phyloP scores from a whole-genome alignment of 306 rosid genomes.

The Hippophae rhamnoides region DNA sequence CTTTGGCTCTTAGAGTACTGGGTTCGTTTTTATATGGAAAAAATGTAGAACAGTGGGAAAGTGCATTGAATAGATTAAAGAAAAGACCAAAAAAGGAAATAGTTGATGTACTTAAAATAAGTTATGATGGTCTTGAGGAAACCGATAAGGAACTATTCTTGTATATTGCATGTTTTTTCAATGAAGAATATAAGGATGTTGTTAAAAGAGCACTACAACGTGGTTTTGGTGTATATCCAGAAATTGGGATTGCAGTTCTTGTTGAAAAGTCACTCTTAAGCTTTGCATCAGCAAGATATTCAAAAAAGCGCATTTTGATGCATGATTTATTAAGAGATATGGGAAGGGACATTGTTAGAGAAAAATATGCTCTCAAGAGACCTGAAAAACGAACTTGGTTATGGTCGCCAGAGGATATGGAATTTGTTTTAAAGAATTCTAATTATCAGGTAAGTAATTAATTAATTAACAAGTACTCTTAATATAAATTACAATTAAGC shows the following conservation, averaged over 20 bases:
- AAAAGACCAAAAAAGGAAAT: too few species aligned
- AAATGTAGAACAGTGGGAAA: too few species aligned
- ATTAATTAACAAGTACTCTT: background rate
- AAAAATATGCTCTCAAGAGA: conserved; percentile 24
- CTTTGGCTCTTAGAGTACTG: too few species aligned
- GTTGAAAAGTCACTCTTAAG: conserved; percentile 28
- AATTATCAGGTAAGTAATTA: background rate
- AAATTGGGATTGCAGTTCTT: conserved; percentile 14
- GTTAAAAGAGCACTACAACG: too few species aligned
- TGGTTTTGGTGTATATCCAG: too few species aligned
- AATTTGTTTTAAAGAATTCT: conserved; percentile 22
- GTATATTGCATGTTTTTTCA: too few species aligned
- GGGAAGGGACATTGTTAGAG: conserved; percentile 33
- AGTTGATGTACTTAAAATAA: too few species aligned
- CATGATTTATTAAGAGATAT: conserved; percentile 41
- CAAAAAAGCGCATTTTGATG: conserved; percentile 14
- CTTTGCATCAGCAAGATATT: background rate
- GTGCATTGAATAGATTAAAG: too few species aligned
- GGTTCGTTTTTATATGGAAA: too few species aligned
- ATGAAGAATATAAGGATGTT: too few species aligned
- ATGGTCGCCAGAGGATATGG: conserved; percentile 32
- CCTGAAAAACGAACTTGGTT: conserved; percentile 29
- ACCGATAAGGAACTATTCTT: too few species aligned
- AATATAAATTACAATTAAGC: background rate
- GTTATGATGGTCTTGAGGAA: too few species aligned